phyloP scores from a whole-genome alignment of 208 protist genomes.

The Spongospora subterranea region DNA sequence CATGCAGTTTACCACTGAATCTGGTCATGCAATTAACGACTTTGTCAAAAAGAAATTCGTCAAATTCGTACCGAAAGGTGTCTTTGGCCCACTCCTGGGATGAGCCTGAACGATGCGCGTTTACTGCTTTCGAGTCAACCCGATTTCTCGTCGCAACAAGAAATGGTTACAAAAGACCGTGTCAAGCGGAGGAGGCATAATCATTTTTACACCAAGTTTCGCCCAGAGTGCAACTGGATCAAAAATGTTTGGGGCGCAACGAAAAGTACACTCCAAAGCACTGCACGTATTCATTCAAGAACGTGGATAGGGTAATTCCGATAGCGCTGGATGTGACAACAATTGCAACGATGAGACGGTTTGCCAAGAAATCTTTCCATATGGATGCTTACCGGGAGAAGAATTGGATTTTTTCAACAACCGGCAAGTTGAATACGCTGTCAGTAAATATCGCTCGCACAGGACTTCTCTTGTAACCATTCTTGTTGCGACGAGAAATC shows the following conservation, averaged over 20 bases:
- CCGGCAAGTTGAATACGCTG: too few relatives aligned
- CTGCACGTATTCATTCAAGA: neutral
- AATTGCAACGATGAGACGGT: neutral
- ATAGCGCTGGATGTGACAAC: neutral
- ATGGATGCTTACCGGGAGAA: neutral
- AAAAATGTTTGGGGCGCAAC: neutral
- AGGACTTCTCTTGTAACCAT: neutral
- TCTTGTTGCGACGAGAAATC: neutral
- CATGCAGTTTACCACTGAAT: conserved; percentile 3
- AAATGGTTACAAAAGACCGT: neutral
- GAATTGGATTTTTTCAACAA: too few relatives aligned
- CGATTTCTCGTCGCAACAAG: neutral
- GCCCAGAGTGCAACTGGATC: neutral
- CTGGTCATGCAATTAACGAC: too few relatives aligned
- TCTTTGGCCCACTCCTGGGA: neutral
- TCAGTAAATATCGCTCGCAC: too few relatives aligned
- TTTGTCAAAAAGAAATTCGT: neutral
- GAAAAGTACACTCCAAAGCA: neutral
- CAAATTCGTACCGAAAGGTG: neutral
- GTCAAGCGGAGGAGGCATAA: neutral
- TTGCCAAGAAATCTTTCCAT: neutral
- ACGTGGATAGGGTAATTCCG: neutral
- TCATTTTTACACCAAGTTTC: neutral
- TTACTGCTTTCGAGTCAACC: neutral
- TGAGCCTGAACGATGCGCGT: neutral